Evolutionary conservation across 2,329 filamentous ascomycete species (phyloP), one percentile per base, ranked within the genome.

Genomic region (Pseudocercospora ulei): DNA sequence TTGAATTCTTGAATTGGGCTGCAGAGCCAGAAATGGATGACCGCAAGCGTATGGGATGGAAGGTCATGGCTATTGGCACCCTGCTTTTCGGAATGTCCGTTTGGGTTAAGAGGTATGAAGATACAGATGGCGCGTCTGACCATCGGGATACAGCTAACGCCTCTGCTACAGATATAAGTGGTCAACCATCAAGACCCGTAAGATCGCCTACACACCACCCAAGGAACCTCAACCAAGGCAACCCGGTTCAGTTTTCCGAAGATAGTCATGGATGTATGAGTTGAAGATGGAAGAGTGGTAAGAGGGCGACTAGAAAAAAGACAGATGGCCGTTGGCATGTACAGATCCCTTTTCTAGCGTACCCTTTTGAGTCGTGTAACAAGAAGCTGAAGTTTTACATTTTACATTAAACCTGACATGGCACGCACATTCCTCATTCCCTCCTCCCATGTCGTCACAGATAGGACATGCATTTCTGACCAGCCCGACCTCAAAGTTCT

Each of bases 11-110:
- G 62, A 96, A 98, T 80, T 98, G 90, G 90, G 75, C 90, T 38
- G 87, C 90, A 42, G 90, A 98, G 72, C 90, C 90, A 33, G 90
- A 98, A 74, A 94, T 95, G 86, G 90, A 98, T 62, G 80, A 95
- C 63, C 82, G 90, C 63, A 98, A 98, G 82, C 90, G 86, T 73
- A 98, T 96, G 90, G 90, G 90, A 59, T 78, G 93, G 76, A 96
- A 98, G 79, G 83, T 93, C 38, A 65, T 98, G 56, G 78, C 82
- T 52, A 76, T 94, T 53, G 77, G 78, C 39, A 73, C 80, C 46
- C 76, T 80, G 47, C 72, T 98, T 49, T 82, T 85, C 62, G 85
- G 84, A 41, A 59, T 96, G 58, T 92, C 82, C 65, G 77, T 98
- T 57, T 98, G 87, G 86, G 81, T 96, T 52, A 98, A 98, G 82